Conservation (phyloP, 305 asterid genomes). For the Solanum hybrid region DNA sequence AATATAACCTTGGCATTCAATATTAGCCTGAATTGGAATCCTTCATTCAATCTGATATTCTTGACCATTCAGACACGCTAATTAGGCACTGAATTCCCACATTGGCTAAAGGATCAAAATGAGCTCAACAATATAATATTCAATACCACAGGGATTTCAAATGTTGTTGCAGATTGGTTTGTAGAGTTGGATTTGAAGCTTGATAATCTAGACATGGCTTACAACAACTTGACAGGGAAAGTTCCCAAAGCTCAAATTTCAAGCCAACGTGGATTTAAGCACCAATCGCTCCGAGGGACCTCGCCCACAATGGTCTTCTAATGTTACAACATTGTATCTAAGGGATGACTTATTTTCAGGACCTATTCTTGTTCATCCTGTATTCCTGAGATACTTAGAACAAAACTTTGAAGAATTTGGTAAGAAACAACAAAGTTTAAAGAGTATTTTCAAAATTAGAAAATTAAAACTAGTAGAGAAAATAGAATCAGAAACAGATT, state of each 20-base stretch:
- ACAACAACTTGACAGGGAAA: slow-evolving; percentile 19
- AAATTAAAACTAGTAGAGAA: neutral
- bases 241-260: slow-evolving; percentile 10
- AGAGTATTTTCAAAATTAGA: neutral
- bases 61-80: slow-evolving; percentile 16
- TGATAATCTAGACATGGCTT: slow-evolving; percentile 16
- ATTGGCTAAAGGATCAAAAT: slow-evolving; percentile 20
- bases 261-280: slow-evolving; percentile 16
- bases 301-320: slow-evolving; percentile 23
- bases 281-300: slow-evolving; percentile 15
- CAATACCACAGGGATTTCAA: slow-evolving; percentile 9
- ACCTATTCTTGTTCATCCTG: neutral
- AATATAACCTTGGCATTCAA: slow-evolving; percentile 20
- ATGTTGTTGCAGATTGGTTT: slow-evolving; percentile 23
- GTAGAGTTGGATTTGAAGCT: slow-evolving; percentile 12
- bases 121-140: slow-evolving; percentile 9
- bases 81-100: slow-evolving; percentile 27
- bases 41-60: slow-evolving; percentile 16
- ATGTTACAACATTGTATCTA: slow-evolving; percentile 12
- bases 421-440: neutral
- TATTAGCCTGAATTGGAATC: slow-evolving; percentile 20
- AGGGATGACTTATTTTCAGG: slow-evolving; percentile 21
- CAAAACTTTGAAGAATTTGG: neutral
- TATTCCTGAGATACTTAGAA: neutral
- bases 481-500: neutral